A percentile compares a stretch with the other conserved stretches of the same genome.
phyloP scores from a whole-genome alignment of 768 basidiomycete species.

The Collybia mongolica region DNA sequence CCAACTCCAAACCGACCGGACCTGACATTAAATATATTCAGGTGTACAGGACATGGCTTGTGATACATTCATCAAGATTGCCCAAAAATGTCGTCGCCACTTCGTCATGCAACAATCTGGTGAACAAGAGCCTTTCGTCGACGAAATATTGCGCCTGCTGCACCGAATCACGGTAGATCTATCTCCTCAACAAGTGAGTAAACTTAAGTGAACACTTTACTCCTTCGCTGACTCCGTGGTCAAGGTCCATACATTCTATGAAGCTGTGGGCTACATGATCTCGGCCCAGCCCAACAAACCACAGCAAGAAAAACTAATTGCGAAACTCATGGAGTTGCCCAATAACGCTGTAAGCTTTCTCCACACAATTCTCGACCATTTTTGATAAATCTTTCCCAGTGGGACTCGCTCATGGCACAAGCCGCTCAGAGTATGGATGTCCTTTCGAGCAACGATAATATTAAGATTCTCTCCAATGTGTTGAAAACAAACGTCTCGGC shows the following conservation, averaged over 20 bases:
- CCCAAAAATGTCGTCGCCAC: slow-evolving; percentile 96
- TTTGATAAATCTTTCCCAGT: slow-evolving; percentile 44
- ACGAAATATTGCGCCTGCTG: slow-evolving; percentile 89
- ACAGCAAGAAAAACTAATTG: slow-evolving; percentile 92
- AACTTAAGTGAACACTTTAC: too few relatives aligned
- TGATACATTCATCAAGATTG: slow-evolving; percentile 99
- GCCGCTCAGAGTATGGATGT: slow-evolving; percentile 93
- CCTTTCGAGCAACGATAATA: slow-evolving; percentile 85
- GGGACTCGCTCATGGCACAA: slow-evolving; percentile 97
- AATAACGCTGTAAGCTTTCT: slow-evolving; percentile 80
- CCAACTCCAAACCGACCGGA: too few relatives aligned
- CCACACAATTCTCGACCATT: not conserved
- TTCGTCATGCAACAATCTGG: slow-evolving; percentile 99
- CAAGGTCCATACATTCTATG: slow-evolving; percentile 95
- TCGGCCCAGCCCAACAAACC: slow-evolving; percentile 98
- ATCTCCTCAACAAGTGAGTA: slow-evolving; percentile 75
- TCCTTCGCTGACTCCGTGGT: slow-evolving; percentile 12
- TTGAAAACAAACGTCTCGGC: slow-evolving; percentile 98
- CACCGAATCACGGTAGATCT: slow-evolving; percentile 95
- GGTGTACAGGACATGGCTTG: slow-evolving; percentile 99
- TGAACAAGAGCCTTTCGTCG: slow-evolving; percentile 96
- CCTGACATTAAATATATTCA: too few relatives aligned
- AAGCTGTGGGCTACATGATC: slow-evolving; percentile 99
- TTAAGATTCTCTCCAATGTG: slow-evolving; percentile 95
- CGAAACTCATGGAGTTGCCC: slow-evolving; percentile 94